Evolutionary conservation across 2,329 filamentous ascomycete genomes (phyloP).

Genomic region (Ceratocystis colombiana): DNA sequence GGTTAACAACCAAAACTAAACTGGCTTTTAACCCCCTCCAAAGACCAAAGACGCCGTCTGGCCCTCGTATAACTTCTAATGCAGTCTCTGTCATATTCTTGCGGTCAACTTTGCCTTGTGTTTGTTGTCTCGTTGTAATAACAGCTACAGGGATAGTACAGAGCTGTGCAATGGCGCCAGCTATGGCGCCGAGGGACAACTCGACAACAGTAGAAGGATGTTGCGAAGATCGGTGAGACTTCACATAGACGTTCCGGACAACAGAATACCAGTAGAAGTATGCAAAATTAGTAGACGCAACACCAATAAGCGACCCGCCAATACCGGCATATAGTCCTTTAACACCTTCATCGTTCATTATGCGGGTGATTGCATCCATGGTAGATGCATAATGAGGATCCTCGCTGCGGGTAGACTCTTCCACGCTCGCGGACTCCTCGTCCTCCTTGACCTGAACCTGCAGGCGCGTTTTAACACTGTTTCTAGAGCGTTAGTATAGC

Average conservation of each 20-base stretch:
- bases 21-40: constrained; percentile 96
- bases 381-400: constrained; percentile 75
- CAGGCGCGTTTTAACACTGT: constrained; percentile 85
- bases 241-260: constrained; percentile 70
- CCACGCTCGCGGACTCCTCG: constrained; percentile 34
- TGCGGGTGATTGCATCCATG: constrained; percentile 78
- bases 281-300: constrained; percentile 95
- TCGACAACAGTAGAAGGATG: constrained; percentile 71
- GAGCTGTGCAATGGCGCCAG: constrained; percentile 82
- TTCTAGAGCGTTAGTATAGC: not conserved
- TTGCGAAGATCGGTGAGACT: constrained; percentile 40
- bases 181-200: constrained; percentile 71
- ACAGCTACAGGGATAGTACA: constrained; percentile 96
- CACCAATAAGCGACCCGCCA: constrained; percentile 73
- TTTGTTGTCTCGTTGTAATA: constrained; percentile 92
- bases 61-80: constrained; percentile 76
- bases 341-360: constrained; percentile 68
- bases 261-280: constrained; percentile 99
- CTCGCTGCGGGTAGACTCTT: constrained; percentile 37
- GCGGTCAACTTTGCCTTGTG: constrained; percentile 70
- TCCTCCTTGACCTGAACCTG: constrained; percentile 66
- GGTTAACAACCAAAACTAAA: constrained; percentile 89
- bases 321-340: constrained; percentile 82
- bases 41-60: constrained; percentile 78
- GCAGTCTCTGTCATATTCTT: constrained; percentile 83